Conservation (phyloP, 176 grass and related monocot genomes). For the Paspalum notatum region DNA sequence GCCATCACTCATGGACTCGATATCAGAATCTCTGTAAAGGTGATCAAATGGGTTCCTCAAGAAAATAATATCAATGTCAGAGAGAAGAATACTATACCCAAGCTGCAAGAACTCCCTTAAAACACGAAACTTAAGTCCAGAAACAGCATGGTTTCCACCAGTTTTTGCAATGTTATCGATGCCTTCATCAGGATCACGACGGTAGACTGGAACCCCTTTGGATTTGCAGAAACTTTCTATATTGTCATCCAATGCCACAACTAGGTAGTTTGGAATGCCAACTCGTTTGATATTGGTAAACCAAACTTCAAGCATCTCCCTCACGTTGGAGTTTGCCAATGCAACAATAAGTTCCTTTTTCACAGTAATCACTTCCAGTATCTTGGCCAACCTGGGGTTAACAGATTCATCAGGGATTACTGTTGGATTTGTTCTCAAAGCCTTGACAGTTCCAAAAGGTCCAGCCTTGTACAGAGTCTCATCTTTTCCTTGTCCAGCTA, state of each 20-base stretch:
- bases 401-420: slow-evolving; percentile 61
- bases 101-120: slow-evolving; percentile 81
- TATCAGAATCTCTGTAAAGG: slow-evolving; percentile 71
- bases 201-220: slow-evolving; percentile 60
- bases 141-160: slow-evolving; percentile 71
- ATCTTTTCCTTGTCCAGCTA: slow-evolving; percentile 53
- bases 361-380: slow-evolving; percentile 60
- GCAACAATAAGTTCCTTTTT: slow-evolving; percentile 73
- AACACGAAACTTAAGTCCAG: slow-evolving; percentile 69
- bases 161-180: slow-evolving; percentile 61
- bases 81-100: slow-evolving; percentile 72
- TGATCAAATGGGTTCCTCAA: slow-evolving; percentile 73
- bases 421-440: slow-evolving; percentile 64
- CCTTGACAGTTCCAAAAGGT: slow-evolving; percentile 65
- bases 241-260: slow-evolving; percentile 72
- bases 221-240: slow-evolving; percentile 64
- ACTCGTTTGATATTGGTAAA: slow-evolving; percentile 64
- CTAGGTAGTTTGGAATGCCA: slow-evolving; percentile 71
- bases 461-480: slow-evolving; percentile 57
- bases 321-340: slow-evolving; percentile 74
- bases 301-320: slow-evolving; percentile 68
- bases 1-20: slow-evolving; percentile 85
- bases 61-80: slow-evolving; percentile 79
- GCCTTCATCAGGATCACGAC: slow-evolving; percentile 60
- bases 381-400: slow-evolving; percentile 64